phyloP scores from a whole-genome alignment of 306 rosid genomes.

The Psophocarpus tetragonolobus region DNA sequence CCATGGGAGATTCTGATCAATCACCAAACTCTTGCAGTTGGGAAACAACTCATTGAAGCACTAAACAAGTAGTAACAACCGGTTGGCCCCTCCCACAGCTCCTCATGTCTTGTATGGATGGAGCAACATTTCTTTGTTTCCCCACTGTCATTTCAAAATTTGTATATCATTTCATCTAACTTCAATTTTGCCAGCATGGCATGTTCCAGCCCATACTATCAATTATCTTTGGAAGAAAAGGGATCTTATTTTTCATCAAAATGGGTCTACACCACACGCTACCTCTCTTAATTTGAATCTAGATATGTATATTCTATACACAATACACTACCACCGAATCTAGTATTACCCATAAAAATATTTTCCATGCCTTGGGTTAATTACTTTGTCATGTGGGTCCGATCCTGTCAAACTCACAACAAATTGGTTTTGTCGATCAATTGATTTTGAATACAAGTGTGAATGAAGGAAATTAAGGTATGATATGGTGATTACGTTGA shows the following conservation, averaged over 20 bases:
- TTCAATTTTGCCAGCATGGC: conserved; percentile 45
- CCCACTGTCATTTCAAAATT: conserved; percentile 42
- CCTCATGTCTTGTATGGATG: conserved; percentile 50
- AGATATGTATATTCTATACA: background rate
- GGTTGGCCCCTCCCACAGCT: conserved; percentile 55
- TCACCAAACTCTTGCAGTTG: conserved; percentile 52
- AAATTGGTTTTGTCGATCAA: background rate
- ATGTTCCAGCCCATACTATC: conserved; percentile 68
- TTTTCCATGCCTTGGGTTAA: background rate
- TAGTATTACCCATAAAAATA: background rate
- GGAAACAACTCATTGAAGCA: conserved; percentile 87
- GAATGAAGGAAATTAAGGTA: conserved; percentile 19
- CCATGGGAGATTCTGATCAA: conserved; percentile 36
- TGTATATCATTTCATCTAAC: conserved; percentile 18
- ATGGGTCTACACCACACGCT: background rate
- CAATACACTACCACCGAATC: background rate
- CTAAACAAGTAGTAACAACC: conserved; percentile 42
- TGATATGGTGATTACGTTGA: conserved; percentile 31
- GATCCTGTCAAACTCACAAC: conserved; percentile 20
- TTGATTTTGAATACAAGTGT: conserved; percentile 5
- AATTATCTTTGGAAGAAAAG: conserved; percentile 30
- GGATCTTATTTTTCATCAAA: conserved; percentile 7
- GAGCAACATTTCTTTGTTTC: conserved; percentile 44
- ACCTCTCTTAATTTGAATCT: background rate
- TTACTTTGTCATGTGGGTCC: conserved; percentile 23